phyloP scores from a whole-genome alignment of 1,284 basidiomycete genomes.

The Cryptococcus jaspeensis region DNA sequence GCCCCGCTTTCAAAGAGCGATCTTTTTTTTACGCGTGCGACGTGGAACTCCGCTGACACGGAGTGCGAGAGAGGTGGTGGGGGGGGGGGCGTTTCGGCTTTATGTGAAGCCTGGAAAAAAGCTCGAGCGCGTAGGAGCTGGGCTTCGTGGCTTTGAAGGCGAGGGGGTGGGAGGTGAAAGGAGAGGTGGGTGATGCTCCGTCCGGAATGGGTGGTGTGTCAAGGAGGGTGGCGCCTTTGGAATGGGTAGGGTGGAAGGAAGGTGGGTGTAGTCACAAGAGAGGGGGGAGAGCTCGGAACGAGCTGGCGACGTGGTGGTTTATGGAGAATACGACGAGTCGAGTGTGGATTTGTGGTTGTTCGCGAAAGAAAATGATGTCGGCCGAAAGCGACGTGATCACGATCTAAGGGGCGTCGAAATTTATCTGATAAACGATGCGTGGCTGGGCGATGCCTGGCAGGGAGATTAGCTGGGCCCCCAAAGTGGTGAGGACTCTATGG shows the following conservation, averaged over 20 bases:
- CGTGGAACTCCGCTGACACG: no score
- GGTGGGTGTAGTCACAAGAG: not conserved
- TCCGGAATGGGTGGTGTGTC: not conserved
- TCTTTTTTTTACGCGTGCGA: no score
- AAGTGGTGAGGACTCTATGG: no score
- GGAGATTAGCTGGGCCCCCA: no score
- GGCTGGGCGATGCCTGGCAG: no score
- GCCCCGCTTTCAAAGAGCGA: no score
- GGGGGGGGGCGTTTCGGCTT: not conserved
- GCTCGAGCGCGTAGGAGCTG: no score
- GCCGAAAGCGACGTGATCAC: not conserved
- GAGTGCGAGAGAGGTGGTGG: not conserved
- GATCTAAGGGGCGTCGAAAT: not conserved
- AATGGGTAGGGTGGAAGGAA: not conserved
- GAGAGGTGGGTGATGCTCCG: not conserved
- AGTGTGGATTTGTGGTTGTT: not conserved
- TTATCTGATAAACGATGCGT: not conserved
- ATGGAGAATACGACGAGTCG: not conserved
- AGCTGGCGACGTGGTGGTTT: no score
- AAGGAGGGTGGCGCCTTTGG: constrained; percentile 2
- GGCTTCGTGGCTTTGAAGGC: not conserved
- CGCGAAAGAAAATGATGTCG: not conserved
- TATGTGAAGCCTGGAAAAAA: no score
- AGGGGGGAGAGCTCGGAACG: no score
- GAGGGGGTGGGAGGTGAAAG: not conserved